phyloP scores from a whole-genome alignment of 2,329 filamentous ascomycete species.

The Elsinoe fawcettii region DNA sequence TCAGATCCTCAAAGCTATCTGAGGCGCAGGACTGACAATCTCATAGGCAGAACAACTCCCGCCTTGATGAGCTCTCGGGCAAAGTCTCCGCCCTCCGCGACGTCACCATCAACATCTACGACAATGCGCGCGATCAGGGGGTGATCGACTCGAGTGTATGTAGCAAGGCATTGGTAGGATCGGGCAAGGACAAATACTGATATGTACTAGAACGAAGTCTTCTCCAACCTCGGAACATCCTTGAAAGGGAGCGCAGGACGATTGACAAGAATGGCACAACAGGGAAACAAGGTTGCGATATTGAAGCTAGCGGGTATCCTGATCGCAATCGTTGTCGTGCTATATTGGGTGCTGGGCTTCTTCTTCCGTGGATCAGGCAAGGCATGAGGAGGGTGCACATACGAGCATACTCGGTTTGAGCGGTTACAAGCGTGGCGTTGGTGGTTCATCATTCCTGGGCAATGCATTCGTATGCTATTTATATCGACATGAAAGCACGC shows the following conservation, averaged over 20 bases:
- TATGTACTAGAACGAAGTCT: constrained; percentile 66
- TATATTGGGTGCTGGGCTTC: constrained; percentile 58
- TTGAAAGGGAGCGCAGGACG: constrained; percentile 77
- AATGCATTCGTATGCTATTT: constrained; percentile 10
- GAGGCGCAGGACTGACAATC: constrained; percentile 18
- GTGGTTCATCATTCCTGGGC: constrained; percentile 11
- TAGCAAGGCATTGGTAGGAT: constrained; percentile 17
- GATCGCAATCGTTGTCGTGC: constrained; percentile 59
- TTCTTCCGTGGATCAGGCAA: constrained; percentile 23
- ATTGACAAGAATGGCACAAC: constrained; percentile 80
- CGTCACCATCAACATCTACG: constrained; percentile 96
- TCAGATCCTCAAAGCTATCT: constrained; percentile 17
- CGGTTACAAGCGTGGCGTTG: constrained; percentile 17
- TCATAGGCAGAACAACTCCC: constrained; percentile 79
- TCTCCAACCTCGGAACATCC: constrained; percentile 75
- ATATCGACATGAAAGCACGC: constrained; percentile 15
- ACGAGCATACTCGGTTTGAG: neutral
- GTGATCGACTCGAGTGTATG: constrained; percentile 80
- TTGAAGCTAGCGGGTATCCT: constrained; percentile 83
- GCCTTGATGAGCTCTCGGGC: constrained; percentile 78
- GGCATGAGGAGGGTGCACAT: neutral
- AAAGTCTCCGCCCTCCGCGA: constrained; percentile 89
- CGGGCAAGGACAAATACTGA: neutral
- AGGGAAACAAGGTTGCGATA: constrained; percentile 84
- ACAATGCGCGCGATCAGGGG: constrained; percentile 81